phyloP scores from a whole-genome alignment of 2,329 filamentous ascomycete species.

The Coniochaeta sp. region DNA sequence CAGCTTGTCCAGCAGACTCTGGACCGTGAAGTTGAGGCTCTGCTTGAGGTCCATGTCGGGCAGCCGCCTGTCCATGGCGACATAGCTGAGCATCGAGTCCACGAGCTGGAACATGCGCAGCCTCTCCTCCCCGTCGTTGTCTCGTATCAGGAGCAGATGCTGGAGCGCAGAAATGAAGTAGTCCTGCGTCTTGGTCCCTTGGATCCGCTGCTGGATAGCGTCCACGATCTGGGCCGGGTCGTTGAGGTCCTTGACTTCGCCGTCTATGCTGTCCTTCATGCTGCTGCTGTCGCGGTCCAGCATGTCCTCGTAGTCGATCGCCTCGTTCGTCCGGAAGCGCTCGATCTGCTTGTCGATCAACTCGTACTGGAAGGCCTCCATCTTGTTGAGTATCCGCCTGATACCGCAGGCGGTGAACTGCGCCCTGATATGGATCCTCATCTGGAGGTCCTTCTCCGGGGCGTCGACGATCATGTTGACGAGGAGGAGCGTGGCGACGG shows the following conservation, averaged over 20 bases:
- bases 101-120: slow-evolving; percentile 95
- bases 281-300: slow-evolving; percentile 86
- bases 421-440: slow-evolving; percentile 88
- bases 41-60: slow-evolving; percentile 98
- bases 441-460: slow-evolving; percentile 78
- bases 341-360: slow-evolving; percentile 98
- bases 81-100: slow-evolving; percentile 97
- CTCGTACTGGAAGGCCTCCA: slow-evolving; percentile 98
- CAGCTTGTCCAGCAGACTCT: slow-evolving; percentile 87
- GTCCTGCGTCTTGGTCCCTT: slow-evolving; percentile 80
- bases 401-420: slow-evolving; percentile 95
- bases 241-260: slow-evolving; percentile 82
- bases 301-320: slow-evolving; percentile 97
- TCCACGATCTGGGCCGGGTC: slow-evolving; percentile 92
- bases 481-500: slow-evolving; percentile 86
- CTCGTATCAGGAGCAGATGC: slow-evolving; percentile 85
- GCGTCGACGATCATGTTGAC: slow-evolving; percentile 97
- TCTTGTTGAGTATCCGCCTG: slow-evolving; percentile 89
- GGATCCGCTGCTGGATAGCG: slow-evolving; percentile 78
- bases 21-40: slow-evolving; percentile 94
- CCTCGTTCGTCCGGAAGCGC: slow-evolving; percentile 85
- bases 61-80: slow-evolving; percentile 92
- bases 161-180: slow-evolving; percentile 96
- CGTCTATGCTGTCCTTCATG: slow-evolving; percentile 80
- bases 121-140: slow-evolving; percentile 87